Evolutionary conservation across 2,329 filamentous ascomycete species (phyloP).

Genomic region (Neonectria coccinea): DNA sequence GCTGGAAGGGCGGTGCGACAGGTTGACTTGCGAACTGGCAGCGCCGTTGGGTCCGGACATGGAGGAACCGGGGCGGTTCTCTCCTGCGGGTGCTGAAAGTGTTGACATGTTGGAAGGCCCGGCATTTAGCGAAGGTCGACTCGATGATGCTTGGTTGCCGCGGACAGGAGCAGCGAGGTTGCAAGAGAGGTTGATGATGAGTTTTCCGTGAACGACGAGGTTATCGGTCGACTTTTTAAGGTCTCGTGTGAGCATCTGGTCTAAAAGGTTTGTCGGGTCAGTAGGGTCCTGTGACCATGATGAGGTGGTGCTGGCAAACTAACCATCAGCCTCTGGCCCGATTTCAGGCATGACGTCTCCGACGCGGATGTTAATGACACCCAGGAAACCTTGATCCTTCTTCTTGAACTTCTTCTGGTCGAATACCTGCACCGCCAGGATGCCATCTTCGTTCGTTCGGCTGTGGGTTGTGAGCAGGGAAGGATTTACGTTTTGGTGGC

Average conservation of each 20-base stretch:
- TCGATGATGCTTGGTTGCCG: slow-evolving; percentile 58
- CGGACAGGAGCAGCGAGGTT: slow-evolving; percentile 81
- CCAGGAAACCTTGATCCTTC: slow-evolving; percentile 99
- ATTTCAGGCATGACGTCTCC: slow-evolving; percentile 90
- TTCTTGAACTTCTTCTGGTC: slow-evolving; percentile 99
- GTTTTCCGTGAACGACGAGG: slow-evolving; percentile 95
- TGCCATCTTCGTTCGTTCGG: slow-evolving; percentile 92
- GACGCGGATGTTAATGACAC: slow-evolving; percentile 96
- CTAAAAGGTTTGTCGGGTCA: slow-evolving; percentile 56
- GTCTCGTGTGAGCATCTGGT: slow-evolving; percentile 98
- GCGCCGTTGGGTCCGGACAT: slow-evolving; percentile 63
- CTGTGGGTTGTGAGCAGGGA: slow-evolving; percentile 59
- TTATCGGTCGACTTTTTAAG: slow-evolving; percentile 99
- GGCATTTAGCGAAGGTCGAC: slow-evolving; percentile 59
- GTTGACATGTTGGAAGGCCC: slow-evolving; percentile 60
- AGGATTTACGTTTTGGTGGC: slow-evolving; percentile 24
- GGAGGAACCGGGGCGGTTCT: slow-evolving; percentile 65
- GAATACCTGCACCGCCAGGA: slow-evolving; percentile 97
- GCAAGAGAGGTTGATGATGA: slow-evolving; percentile 96
- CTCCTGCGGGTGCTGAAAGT: slow-evolving; percentile 56
- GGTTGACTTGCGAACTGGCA: slow-evolving; percentile 53
- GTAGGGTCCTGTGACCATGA: slow-evolving; percentile 44
- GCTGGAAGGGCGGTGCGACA: slow-evolving; percentile 62
- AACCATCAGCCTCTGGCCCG: slow-evolving; percentile 90
- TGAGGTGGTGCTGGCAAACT: slow-evolving; percentile 47